phyloP scores from a whole-genome alignment of 202 grass and related monocot species.

The Bolboschoenoplectus hybrid region DNA sequence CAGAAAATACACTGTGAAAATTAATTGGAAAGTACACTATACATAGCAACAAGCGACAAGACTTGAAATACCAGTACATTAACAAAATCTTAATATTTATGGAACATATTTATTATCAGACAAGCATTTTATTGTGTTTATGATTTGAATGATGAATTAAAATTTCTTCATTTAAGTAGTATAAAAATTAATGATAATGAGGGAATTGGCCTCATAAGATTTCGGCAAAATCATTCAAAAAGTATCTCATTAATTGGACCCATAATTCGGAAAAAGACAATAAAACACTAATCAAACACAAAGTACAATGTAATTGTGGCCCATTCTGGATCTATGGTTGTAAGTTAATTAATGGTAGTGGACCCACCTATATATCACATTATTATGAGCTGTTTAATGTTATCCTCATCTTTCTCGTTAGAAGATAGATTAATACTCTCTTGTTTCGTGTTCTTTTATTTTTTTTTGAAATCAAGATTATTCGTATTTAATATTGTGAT shows the following conservation, averaged over 20 bases:
- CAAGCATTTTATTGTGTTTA: background rate
- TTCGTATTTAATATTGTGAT: too few relatives aligned
- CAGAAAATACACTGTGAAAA: background rate
- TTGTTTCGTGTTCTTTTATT: background rate
- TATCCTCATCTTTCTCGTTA: background rate
- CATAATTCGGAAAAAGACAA: background rate
- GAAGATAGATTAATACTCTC: background rate
- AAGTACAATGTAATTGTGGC: background rate
- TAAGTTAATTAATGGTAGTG: background rate
- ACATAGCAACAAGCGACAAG: background rate
- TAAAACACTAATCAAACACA: constrained; percentile 20
- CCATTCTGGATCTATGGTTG: background rate
- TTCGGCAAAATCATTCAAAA: background rate
- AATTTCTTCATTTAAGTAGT: background rate
- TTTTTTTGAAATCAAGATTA: too few relatives aligned
- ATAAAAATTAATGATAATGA: background rate
- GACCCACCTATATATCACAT: background rate
- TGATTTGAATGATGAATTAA: background rate
- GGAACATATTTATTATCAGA: background rate
- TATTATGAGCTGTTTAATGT: background rate
- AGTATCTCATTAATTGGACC: background rate
- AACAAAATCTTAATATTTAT: background rate
- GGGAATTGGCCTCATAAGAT: too few relatives aligned
- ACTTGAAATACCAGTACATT: background rate
- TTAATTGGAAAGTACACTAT: background rate